Conservation (phyloP, 352 stramenopile genomes). For the Phytophthora sp. region DNA sequence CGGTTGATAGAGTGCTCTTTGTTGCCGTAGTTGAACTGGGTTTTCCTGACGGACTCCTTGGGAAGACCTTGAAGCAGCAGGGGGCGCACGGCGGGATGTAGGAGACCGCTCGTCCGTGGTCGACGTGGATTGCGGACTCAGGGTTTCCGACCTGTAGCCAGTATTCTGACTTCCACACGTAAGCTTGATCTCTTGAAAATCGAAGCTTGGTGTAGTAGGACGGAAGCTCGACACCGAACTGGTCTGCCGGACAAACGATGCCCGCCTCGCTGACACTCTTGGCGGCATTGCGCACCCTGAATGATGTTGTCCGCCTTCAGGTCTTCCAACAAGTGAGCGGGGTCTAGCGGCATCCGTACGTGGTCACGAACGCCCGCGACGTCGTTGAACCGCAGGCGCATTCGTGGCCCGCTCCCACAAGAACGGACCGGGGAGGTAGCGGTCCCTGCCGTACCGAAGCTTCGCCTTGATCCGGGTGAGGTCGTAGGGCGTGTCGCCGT, state of each 20-base stretch:
- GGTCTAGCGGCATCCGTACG: background rate
- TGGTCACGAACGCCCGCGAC: background rate
- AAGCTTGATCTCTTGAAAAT: background rate
- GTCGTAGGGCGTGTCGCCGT: background rate
- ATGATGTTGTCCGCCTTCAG: background rate
- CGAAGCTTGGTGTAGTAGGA: background rate
- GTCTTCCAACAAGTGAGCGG: background rate
- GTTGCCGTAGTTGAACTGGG: background rate
- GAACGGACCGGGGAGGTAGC: background rate
- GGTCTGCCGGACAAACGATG: background rate
- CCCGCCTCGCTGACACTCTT: background rate
- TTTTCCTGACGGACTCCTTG: too few species aligned
- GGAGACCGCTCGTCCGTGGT: conserved; percentile 1
- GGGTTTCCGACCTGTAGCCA: conserved; percentile 10
- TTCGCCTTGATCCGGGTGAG: background rate
- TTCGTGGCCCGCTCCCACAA: background rate
- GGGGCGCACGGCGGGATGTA: conserved; percentile 8
- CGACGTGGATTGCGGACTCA: conserved; percentile 1
- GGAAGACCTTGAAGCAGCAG: conserved; percentile 11
- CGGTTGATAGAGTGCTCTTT: background rate
- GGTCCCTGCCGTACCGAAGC: background rate
- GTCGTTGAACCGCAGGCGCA: background rate
- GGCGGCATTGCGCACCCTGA: background rate
- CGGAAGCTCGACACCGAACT: background rate
- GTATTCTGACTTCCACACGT: background rate